Evolutionary conservation across 345 rosid genomes (phyloP).

Genomic region (Balakata baccata): DNA sequence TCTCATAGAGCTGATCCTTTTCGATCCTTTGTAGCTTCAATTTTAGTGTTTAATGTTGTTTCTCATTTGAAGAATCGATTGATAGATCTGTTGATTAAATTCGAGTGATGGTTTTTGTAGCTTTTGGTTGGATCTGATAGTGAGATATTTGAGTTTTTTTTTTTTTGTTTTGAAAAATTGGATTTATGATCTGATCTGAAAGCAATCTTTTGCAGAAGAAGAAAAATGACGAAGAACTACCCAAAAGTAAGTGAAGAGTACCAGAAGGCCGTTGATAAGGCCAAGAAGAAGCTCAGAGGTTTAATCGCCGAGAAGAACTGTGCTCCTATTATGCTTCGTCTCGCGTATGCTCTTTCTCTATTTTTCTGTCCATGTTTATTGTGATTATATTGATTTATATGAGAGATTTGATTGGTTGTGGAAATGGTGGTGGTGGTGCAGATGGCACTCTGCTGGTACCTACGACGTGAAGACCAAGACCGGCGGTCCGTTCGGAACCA

Average conservation of each 20-base stretch:
- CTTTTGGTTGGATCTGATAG: neutral
- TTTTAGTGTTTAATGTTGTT: neutral
- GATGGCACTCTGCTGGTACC: constrained; percentile 99
- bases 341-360: constrained; percentile 53
- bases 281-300: constrained; percentile 81
- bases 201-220: neutral
- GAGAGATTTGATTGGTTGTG: neutral
- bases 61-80: neutral
- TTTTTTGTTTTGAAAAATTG: neutral
- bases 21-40: neutral
- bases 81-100: constrained; percentile 1
- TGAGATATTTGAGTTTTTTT: neutral
- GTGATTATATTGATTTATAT: neutral
- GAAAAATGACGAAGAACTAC: constrained; percentile 70
- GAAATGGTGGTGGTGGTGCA: constrained; percentile 19
- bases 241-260: constrained; percentile 82
- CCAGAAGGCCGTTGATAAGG: constrained; percentile 69
- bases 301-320: constrained; percentile 85
- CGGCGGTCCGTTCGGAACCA: constrained; percentile 95
- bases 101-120: neutral
- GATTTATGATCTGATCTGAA: constrained; percentile 2
- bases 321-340: constrained; percentile 91
- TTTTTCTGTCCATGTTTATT: neutral
- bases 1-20: neutral
- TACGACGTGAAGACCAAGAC: constrained; percentile 72